Conservation (phyloP, 148 eudicot genomes). For the Limonium bicolor region DNA sequence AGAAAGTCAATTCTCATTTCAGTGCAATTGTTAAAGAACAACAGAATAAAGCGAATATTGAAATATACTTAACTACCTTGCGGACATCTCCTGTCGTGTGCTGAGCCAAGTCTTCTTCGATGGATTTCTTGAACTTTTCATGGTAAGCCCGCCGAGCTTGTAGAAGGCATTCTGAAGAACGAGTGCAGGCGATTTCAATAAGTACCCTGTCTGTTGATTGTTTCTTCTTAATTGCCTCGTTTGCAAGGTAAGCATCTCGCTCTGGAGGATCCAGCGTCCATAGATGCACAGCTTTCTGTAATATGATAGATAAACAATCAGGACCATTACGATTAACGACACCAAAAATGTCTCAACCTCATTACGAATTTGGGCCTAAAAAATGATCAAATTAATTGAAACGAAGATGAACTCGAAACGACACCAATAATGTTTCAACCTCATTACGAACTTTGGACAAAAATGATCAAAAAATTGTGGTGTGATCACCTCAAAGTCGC, state of each 20-base stretch:
- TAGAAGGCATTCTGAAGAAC: constrained; percentile 55
- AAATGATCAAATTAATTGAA: too few species aligned
- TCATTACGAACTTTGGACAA: too few species aligned
- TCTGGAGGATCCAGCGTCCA: constrained; percentile 68
- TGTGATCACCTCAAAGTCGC: constrained; percentile 60
- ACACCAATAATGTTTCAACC: too few species aligned
- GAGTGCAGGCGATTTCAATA: constrained; percentile 68
- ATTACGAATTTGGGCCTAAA: too few species aligned
- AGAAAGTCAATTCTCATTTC: background rate
- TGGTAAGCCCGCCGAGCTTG: constrained; percentile 58
- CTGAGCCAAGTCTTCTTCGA: constrained; percentile 80
- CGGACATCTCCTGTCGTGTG: constrained; percentile 70
- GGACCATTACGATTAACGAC: too few species aligned
- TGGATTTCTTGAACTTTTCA: constrained; percentile 49
- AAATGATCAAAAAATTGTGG: background rate
- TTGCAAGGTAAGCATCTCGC: constrained; percentile 65
- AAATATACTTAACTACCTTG: constrained; percentile 38
- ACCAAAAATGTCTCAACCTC: too few species aligned
- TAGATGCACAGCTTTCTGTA: constrained; percentile 42
- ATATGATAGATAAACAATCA: too few species aligned
- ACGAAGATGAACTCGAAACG: too few species aligned
- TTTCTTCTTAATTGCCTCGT: constrained; percentile 72
- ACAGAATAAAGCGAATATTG: background rate
- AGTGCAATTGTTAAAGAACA: background rate
- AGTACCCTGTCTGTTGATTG: constrained; percentile 59